Conservation (phyloP, 352 stramenopile species). For the Lagenidium giganteum region DNA sequence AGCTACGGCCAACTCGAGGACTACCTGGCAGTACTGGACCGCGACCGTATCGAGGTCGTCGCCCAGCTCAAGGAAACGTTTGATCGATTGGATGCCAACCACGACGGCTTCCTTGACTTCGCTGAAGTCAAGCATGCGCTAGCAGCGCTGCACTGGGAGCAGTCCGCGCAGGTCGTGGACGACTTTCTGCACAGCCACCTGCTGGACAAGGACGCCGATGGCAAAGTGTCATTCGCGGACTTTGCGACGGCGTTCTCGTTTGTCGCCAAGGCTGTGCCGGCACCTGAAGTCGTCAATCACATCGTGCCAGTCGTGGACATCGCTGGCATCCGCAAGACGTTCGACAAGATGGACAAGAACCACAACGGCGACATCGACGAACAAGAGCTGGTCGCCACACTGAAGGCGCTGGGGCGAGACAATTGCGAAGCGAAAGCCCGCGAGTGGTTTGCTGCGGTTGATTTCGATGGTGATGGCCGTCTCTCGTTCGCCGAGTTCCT, state of each 20-base stretch:
- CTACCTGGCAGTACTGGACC: constrained; percentile 66
- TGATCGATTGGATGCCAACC: constrained; percentile 54
- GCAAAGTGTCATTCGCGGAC: constrained; percentile 36
- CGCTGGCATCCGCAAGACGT: constrained; percentile 27
- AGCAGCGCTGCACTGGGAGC: constrained; percentile 22
- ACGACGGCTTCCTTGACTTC: constrained; percentile 55
- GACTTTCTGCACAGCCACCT: constrained; percentile 24
- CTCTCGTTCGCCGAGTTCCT: constrained; percentile 67
- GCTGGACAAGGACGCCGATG: constrained; percentile 17
- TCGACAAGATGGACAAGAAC: constrained; percentile 32
- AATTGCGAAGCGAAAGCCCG: constrained; percentile 15
- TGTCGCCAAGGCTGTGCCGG: constrained; percentile 40
- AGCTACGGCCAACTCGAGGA: constrained; percentile 71
- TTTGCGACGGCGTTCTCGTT: constrained; percentile 59
- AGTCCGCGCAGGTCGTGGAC: constrained; percentile 28
- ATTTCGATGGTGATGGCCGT: constrained; percentile 21
- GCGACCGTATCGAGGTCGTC: constrained; percentile 57
- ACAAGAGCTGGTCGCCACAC: constrained; percentile 7
- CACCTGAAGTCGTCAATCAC: constrained; percentile 12
- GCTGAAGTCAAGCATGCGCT: constrained; percentile 38
- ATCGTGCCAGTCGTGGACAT: constrained; percentile 37
- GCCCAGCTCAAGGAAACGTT: constrained; percentile 67
- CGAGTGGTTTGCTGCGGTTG: constrained; percentile 32
- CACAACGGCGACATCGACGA: constrained; percentile 31
- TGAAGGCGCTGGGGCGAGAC: constrained; percentile 15